phyloP scores from a whole-genome alignment of 345 rosid genomes.

The Erucastrum elatum region DNA sequence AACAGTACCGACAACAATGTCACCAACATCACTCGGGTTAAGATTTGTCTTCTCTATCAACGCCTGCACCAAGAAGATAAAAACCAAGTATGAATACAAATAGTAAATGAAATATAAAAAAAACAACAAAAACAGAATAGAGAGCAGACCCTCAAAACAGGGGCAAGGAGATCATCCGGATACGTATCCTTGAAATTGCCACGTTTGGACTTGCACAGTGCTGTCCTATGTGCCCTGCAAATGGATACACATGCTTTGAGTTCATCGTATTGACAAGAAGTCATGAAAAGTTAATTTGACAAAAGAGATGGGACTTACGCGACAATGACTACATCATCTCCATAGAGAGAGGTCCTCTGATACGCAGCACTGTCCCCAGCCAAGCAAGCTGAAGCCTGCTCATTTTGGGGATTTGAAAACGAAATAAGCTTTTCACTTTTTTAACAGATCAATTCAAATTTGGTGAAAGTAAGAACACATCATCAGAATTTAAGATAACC shows the following conservation, averaged over 20 bases:
- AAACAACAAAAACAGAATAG: neutral
- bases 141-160: constrained; percentile 75
- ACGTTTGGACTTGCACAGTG: constrained; percentile 83
- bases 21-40: constrained; percentile 96
- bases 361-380: constrained; percentile 94
- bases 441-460: too few relatives aligned
- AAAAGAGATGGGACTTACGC: constrained; percentile 60
- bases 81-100: neutral
- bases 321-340: constrained; percentile 91
- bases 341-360: constrained; percentile 70
- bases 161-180: constrained; percentile 94
- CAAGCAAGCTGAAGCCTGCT: constrained; percentile 77
- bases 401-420: too few relatives aligned
- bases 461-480: too few relatives aligned
- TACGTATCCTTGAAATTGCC: constrained; percentile 94
- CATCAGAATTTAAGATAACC: too few relatives aligned
- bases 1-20: constrained; percentile 97
- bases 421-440: too few relatives aligned
- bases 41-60: constrained; percentile 84
- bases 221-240: constrained; percentile 88
- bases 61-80: constrained; percentile 51
- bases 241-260: neutral
- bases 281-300: too few relatives aligned
- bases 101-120: neutral
- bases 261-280: too few relatives aligned